phyloP scores from a whole-genome alignment of 495 filamentous ascomycete species.

The Aspergillus panamensis region DNA sequence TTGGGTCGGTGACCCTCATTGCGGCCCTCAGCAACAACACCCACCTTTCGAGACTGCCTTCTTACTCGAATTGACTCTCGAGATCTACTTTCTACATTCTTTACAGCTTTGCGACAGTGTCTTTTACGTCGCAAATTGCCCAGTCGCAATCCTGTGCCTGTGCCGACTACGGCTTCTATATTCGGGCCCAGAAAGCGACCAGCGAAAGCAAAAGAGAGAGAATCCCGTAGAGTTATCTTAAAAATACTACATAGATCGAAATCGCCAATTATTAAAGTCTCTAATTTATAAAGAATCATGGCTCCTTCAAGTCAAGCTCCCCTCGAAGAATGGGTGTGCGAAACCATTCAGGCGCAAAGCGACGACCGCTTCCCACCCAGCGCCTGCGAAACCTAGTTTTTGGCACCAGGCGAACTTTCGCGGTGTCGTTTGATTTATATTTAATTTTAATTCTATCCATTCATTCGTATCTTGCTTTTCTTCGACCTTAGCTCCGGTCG shows the following conservation, averaged over 20 bases:
- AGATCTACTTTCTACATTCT: not conserved
- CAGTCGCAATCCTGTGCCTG: constrained; percentile 13
- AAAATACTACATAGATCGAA: not conserved
- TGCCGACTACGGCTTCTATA: not conserved
- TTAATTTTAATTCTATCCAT: constrained; percentile 3
- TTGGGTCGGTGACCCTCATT: constrained; percentile 40
- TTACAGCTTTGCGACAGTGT: constrained; percentile 14
- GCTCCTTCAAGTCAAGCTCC: not conserved
- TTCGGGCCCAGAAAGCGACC: not conserved
- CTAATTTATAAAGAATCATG: not conserved
- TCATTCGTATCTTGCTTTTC: not conserved
- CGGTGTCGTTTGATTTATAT: not conserved
- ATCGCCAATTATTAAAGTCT: constrained; percentile 3
- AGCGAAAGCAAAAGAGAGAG: constrained; percentile 1
- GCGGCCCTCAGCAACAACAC: constrained; percentile 24
- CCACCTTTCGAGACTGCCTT: not conserved
- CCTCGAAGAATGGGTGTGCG: constrained; percentile 3
- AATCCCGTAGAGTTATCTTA: no score
- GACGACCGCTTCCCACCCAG: constrained; percentile 8
- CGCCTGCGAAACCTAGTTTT: constrained; percentile 5
- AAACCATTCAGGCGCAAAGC: constrained; percentile 13
- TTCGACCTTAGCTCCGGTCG: not conserved
- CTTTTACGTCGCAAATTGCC: constrained; percentile 17
- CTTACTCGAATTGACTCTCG: constrained; percentile 1
- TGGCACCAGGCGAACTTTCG: not conserved